Percentiles rank a stretch among this genome's conserved stretches.
phyloP scores from a whole-genome alignment of 2,329 filamentous ascomycete genomes.

The Ophiostoma tasmaniense region DNA sequence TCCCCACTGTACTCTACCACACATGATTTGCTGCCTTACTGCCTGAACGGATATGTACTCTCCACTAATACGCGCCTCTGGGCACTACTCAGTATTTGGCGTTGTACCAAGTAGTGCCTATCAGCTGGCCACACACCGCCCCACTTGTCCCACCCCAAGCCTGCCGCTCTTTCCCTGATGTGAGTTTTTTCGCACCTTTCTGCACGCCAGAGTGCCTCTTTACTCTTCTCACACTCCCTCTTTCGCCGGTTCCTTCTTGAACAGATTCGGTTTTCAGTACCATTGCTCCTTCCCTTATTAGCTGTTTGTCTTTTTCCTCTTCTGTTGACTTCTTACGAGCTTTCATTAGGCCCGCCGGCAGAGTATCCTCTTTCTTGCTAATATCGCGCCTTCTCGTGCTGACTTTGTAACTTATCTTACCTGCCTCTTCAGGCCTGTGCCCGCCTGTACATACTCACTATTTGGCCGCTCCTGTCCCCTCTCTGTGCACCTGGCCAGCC shows the following conservation, averaged over 20 bases:
- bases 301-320: background rate
- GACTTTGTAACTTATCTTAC: background rate
- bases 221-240: background rate
- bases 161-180: background rate
- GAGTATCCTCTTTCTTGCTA: conserved; percentile 1
- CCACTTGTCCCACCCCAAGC: background rate
- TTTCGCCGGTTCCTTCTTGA: background rate
- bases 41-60: background rate
- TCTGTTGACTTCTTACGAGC: too few species aligned
- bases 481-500: background rate
- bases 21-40: background rate
- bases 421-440: background rate
- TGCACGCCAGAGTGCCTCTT: too few species aligned
- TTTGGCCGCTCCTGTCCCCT: background rate
- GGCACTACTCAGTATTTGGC: background rate
- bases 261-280: background rate
- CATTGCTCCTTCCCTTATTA: background rate
- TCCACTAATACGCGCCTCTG: background rate
- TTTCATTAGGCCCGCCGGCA: background rate
- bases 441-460: background rate
- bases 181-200: background rate
- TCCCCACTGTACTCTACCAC: background rate
- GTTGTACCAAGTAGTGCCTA: background rate
- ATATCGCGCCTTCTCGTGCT: background rate
- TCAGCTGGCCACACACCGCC: background rate